Base-by-base conservation (phyloP, 805 yeast genomes). In the Yamadazyma insecticola region DNA sequence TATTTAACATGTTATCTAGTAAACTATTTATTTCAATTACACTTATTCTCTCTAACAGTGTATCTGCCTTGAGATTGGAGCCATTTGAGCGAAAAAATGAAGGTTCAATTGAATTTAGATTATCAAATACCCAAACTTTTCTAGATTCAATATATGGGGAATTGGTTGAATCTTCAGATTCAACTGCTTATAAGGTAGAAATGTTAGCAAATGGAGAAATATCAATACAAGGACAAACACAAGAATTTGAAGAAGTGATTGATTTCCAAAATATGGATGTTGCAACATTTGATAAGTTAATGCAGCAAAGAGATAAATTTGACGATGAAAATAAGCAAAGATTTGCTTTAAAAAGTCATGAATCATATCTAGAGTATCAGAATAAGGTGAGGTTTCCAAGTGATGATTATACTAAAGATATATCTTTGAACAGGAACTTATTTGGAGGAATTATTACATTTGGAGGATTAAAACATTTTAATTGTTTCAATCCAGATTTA, bases 361-460 rank as follows among this genome's bases (percentile, higher is more conserved):
- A 39, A 13, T 28, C 40, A 2, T 43, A 30, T 20, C 6, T 41
- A 8, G 30, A 33, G 11, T 41, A 36, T 21, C 45, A 33, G 13
- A 35, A 50, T 11, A 48, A 50, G 24, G 24, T 57, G 23, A 42
- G 43, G 4, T 44, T 56, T 5, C 70, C 71, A 1, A 39, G 44
- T 21, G 55, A 55, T 24, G 67, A 63, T 33, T 62, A 59, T 23
- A 57, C 65, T 5, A 36, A 48, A 2, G 69, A 63, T 29, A 41
- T 55, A 11, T 18, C 29, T 9, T 25, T 27, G 2, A 41, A 36
- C 16, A 42, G 39, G 4, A 44, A 39, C 16, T 31, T 56, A 32
- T 72, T 70, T 43, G 74, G 77, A 2, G 80, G 80, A 4, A 66
- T 74, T 22, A 57, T 70, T 13, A 68, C 80, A 1, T 76, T 71